Evolutionary conservation across 306 rosid species (phyloP), one percentile per base, ranked within the genome.

Genomic region (Malus fusca): DNA sequence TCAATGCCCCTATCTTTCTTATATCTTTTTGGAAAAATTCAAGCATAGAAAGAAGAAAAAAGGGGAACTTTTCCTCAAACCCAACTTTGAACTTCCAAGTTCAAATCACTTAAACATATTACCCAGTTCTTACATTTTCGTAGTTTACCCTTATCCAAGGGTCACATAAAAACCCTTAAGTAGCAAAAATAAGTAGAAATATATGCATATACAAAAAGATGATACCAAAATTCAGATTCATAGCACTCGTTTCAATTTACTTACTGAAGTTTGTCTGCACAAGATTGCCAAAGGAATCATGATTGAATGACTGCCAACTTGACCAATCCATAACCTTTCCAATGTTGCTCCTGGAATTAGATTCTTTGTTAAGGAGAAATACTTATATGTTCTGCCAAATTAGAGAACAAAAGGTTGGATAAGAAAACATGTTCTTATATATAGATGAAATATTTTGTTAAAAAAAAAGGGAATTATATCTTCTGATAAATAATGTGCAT

Each of bases 291-390:
- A 75, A 53, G 88, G 88, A 78, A 92, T 75, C 78, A 69, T 79
- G 78, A 73, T 78, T 26, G 83, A 83, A 82, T 86, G 83, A 8
- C 15, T 73, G 55, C 75, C 70, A 77, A 82, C 85, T 78, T 82
- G 90, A 78, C 96, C 92, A 77, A 85, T 81, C 97, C 97, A 95
- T 75, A 95, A 72, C 85, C 90, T 88, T 59, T 70, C 56, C 74
- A 81, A 85, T 58, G 66, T 81, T 63, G 87, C 85, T 73, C 93
- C 97, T 92, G 89, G 40, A 62, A 83, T 46, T 63, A 77, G 69
- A 46, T 79, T 65, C 33, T 8, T 60, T 12, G 8, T 18, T 22
- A 25, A 73, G 12, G 43, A 73, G 6, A 58, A 3, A 64, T 19
- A 26, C 31, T 64, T 31, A 64, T 31, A 59, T 17, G 6, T 15